Evolutionary conservation across 257 asterid species (phyloP).

Genomic region (Solanum chiquidenum): DNA sequence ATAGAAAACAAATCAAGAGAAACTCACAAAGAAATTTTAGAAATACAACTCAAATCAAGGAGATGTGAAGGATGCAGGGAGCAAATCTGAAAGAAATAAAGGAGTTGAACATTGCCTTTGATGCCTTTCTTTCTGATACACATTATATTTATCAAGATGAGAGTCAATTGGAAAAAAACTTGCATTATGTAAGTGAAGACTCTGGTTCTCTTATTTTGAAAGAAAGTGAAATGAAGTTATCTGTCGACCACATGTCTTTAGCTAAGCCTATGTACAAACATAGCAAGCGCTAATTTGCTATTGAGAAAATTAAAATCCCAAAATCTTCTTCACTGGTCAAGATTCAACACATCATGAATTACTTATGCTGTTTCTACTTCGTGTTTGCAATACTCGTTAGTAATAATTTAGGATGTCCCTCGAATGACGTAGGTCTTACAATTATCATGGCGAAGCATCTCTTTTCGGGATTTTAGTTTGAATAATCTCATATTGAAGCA

Average conservation of each 20-base stretch:
- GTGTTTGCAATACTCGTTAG: not conserved
- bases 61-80: too few relatives aligned
- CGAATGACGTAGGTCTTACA: conserved; percentile 17
- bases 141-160: too few relatives aligned
- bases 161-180: too few relatives aligned
- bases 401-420: conserved; percentile 7
- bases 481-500: conserved; percentile 11
- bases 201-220: not conserved
- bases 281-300: not conserved
- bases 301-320: not conserved
- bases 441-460: conserved; percentile 41
- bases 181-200: not conserved
- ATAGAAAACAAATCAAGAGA: too few relatives aligned
- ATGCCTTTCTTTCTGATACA: too few relatives aligned
- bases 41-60: too few relatives aligned
- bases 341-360: not conserved
- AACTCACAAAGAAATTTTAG: too few relatives aligned
- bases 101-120: too few relatives aligned
- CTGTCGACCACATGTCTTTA: not conserved
- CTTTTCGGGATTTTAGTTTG: conserved; percentile 34
- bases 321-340: not conserved
- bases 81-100: too few relatives aligned
- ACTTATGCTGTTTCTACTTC: not conserved
- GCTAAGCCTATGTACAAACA: not conserved
- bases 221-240: not conserved